These are phyloP conservation scores for Puccinellia tenuiflora DNA, from an alignment of 176 grass and related monocot species.

Conservation along the genomic window DNA sequence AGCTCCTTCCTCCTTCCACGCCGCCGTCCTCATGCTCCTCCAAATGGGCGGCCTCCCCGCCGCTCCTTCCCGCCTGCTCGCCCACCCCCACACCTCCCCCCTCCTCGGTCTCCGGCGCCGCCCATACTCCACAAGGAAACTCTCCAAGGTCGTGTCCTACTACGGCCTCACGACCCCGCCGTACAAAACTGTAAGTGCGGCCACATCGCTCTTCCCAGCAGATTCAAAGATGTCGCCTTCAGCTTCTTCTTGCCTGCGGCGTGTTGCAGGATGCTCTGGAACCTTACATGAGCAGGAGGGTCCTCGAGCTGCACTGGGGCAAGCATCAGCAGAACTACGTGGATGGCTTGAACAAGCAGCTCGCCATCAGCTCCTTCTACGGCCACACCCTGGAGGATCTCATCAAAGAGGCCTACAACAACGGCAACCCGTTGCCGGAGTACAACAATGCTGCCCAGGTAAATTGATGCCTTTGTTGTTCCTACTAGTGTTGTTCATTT, in stretches of 20 bases:
- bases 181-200: conserved; percentile 56
- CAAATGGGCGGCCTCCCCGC: background rate
- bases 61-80: background rate
- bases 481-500: background rate
- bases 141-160: conserved; percentile 47
- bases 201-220: background rate
- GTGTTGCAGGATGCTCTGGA: conserved; percentile 71
- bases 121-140: background rate
- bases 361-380: conserved; percentile 66
- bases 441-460: conserved; percentile 82
- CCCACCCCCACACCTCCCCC: background rate
- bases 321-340: conserved; percentile 65
- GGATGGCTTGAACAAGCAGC: conserved; percentile 71
- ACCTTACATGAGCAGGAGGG: conserved; percentile 83
- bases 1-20: background rate
- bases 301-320: conserved; percentile 80
- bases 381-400: conserved; percentile 81
- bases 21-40: background rate
- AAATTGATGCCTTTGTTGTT: background rate
- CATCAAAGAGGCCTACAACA: conserved; percentile 91
- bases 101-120: background rate
- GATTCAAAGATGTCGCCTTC: background rate
- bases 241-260: background rate
- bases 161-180: conserved; percentile 74
- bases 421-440: conserved; percentile 81